A percentile compares a stretch with the other conserved stretches of the same genome.
Evolutionary conservation across 768 basidiomycete genomes (phyloP).

Genomic region (Leccinellum albellum): DNA sequence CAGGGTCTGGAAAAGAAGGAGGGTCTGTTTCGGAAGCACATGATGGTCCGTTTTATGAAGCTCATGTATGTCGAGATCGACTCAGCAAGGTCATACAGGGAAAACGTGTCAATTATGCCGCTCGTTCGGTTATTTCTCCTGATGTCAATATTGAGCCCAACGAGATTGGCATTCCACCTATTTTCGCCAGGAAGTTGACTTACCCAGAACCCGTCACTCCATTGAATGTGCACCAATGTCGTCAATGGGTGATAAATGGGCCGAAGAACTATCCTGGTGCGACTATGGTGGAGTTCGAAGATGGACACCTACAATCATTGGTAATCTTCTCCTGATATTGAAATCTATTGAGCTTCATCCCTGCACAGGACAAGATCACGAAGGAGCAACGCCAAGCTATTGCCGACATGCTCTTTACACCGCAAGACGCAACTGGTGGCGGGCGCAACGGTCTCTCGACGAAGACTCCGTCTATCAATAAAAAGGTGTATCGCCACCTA

Average conservation of each 20-base stretch:
- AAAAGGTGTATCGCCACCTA: constrained; percentile 96
- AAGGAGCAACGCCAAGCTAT: constrained; percentile 91
- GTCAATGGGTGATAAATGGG: constrained; percentile 87
- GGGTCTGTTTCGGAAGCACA: constrained; percentile 94
- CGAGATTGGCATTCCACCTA: constrained; percentile 96
- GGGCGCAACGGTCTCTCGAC: constrained; percentile 63
- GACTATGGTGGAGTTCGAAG: constrained; percentile 91
- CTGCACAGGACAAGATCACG: constrained; percentile 71
- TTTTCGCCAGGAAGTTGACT: constrained; percentile 94
- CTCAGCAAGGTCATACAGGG: constrained; percentile 50
- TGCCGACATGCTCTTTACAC: constrained; percentile 92
- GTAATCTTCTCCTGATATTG: constrained; percentile 35
- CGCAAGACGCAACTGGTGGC: constrained; percentile 60
- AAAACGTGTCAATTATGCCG: constrained; percentile 98
- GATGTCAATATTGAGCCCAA: constrained; percentile 99
- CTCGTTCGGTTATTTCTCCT: constrained; percentile 99
- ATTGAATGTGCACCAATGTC: constrained; percentile 83
- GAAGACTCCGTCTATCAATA: constrained; percentile 78
- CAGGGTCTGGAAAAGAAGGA: constrained; percentile 98
- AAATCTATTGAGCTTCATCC: constrained; percentile 3
- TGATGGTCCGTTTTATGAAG: constrained; percentile 73
- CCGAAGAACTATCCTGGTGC: constrained; percentile 89
- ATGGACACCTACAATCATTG: constrained; percentile 82
- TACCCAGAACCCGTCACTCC: constrained; percentile 97
- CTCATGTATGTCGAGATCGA: not conserved